Conservation (phyloP, 768 basidiomycete genomes). For the Bullera alba region DNA sequence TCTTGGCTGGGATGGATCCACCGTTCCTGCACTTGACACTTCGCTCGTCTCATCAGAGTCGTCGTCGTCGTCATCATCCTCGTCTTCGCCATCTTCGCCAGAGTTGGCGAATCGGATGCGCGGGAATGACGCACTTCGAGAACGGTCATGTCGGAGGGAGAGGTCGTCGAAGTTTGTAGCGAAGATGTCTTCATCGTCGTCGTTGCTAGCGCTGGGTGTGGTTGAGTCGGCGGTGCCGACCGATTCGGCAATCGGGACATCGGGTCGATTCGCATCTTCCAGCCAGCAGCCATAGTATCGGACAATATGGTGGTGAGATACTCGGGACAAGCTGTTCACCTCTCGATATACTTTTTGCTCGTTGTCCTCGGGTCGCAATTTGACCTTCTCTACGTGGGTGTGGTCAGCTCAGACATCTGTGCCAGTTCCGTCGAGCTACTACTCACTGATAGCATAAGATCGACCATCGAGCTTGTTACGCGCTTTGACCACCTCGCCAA, state of each 20-base stretch:
- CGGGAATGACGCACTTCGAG: slow-evolving; percentile 59
- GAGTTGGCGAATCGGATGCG: slow-evolving; percentile 68
- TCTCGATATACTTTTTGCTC: slow-evolving; percentile 85
- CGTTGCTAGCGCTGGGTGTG: slow-evolving; percentile 1
- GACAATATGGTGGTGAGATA: slow-evolving; percentile 84
- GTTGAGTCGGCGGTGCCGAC: slow-evolving; percentile 1
- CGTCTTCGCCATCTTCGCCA: slow-evolving; percentile 47
- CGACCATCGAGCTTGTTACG: slow-evolving; percentile 77
- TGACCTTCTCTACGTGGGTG: slow-evolving; percentile 59
- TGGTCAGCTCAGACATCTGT: too few species aligned
- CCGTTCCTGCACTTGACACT: slow-evolving; percentile 5
- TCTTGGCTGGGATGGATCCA: slow-evolving; percentile 16
- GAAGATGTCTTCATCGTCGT: slow-evolving; percentile 53
- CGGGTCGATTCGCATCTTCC: slow-evolving; percentile 24
- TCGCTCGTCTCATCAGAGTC: slow-evolving; percentile 10
- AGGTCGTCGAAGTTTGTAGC: slow-evolving; percentile 60
- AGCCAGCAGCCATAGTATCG: slow-evolving; percentile 58
- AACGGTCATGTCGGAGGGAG: slow-evolving; percentile 41
- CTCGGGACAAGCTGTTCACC: slow-evolving; percentile 76
- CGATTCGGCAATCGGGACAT: slow-evolving; percentile 3
- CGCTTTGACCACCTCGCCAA: slow-evolving; percentile 92
- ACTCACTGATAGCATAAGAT: slow-evolving; percentile 41
- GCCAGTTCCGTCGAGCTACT: neutral
- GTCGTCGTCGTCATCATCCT: slow-evolving; percentile 43
- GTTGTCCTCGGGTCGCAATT: slow-evolving; percentile 66